Evolutionary conservation across 208 protist species (phyloP).

Genomic region (Naegleria fowleri): DNA sequence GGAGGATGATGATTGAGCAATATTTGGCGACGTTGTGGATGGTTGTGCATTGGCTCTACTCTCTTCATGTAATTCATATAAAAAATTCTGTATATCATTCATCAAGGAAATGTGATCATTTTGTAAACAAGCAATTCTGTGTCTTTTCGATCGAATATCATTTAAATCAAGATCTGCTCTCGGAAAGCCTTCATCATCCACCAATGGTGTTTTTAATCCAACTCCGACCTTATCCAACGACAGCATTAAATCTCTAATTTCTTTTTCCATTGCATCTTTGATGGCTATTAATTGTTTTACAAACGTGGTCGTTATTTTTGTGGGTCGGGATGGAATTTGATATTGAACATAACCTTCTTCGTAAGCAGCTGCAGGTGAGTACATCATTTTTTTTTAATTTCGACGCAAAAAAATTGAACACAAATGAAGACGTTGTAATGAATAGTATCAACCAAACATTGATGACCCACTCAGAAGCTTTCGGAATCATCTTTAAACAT

Average conservation of each 20-base stretch:
- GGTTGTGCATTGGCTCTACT: not conserved
- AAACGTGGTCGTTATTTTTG: not conserved
- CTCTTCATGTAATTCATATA: slow-evolving; percentile 3
- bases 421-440: too few species aligned
- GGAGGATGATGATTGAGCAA: too few species aligned
- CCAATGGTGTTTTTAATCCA: not conserved
- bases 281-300: not conserved
- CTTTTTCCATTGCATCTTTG: slow-evolving; percentile 18
- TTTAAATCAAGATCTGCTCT: slow-evolving; percentile 14
- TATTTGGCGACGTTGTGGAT: too few species aligned
- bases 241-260: slow-evolving; percentile 4
- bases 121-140: slow-evolving; percentile 2
- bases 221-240: not conserved
- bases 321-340: not conserved
- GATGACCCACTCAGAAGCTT: too few species aligned
- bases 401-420: too few species aligned
- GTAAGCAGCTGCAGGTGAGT: not conserved
- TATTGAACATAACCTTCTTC: not conserved
- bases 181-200: slow-evolving; percentile 14
- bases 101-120: not conserved
- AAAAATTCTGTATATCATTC: not conserved
- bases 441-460: too few species aligned
- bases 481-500: too few species aligned
- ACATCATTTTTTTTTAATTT: not conserved
- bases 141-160: not conserved